Percentiles rank a stretch among this genome's conserved stretches.
These are phyloP conservation scores for Coniochaeta pulveracea DNA, from an alignment of 2,329 filamentous ascomycete genomes.

Conservation along the genomic window DNA sequence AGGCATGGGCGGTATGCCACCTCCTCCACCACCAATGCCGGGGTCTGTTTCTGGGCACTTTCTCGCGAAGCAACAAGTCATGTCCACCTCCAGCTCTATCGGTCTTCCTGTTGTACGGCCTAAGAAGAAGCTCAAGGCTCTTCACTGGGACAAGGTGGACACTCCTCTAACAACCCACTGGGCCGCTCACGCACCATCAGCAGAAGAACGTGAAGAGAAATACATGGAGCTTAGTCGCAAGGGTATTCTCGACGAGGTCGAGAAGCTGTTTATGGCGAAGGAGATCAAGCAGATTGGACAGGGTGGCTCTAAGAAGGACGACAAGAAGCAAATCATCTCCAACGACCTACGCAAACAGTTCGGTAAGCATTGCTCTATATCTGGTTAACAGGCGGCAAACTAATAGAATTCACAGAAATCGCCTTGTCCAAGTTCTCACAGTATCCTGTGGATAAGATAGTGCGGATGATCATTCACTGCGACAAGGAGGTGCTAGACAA, in stretches of 20 bases:
- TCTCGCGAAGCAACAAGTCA: slow-evolving; percentile 51
- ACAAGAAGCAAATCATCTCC: slow-evolving; percentile 96
- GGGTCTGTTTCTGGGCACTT: slow-evolving; percentile 66
- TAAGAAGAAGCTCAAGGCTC: slow-evolving; percentile 98
- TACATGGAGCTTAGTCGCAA: slow-evolving; percentile 87
- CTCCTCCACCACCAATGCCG: slow-evolving; percentile 45
- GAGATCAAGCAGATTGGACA: slow-evolving; percentile 82
- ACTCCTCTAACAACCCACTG: slow-evolving; percentile 84
- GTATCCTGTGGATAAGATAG: slow-evolving; percentile 69
- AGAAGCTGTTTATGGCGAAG: slow-evolving; percentile 94
- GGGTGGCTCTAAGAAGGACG: slow-evolving; percentile 64
- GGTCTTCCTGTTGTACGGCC: slow-evolving; percentile 73
- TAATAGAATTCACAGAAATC: slow-evolving; percentile 50
- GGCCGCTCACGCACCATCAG: slow-evolving; percentile 77
- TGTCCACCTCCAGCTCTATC: slow-evolving; percentile 43
- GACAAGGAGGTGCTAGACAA: slow-evolving; percentile 84
- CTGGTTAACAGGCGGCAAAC: slow-evolving; percentile 5
- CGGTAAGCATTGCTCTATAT: slow-evolving; percentile 35
- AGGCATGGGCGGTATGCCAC: slow-evolving; percentile 23
- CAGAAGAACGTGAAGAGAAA: slow-evolving; percentile 85
- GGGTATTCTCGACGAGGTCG: slow-evolving; percentile 93
- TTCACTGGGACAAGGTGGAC: slow-evolving; percentile 99
- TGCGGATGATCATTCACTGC: slow-evolving; percentile 91
- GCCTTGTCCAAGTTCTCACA: slow-evolving; percentile 90
- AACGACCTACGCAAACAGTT: slow-evolving; percentile 81